Percentiles rank a stretch among this genome's conserved stretches.
phyloP scores from a whole-genome alignment of 2,329 filamentous ascomycete genomes.

The Pseudopyrenochaeta lycopersici region DNA sequence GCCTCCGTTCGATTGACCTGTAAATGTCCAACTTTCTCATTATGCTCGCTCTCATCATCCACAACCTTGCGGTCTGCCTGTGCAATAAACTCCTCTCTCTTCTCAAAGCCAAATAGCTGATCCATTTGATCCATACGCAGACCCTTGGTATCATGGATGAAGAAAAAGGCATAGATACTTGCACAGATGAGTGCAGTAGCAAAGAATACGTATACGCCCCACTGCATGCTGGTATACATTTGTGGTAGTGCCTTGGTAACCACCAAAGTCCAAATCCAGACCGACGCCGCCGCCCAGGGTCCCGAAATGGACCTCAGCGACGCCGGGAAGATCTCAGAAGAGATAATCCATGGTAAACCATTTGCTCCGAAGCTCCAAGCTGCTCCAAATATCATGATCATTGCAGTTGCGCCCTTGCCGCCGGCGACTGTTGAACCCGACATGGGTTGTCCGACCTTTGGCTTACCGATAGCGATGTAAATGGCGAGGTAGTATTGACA shows the following conservation, averaged over 20 bases:
- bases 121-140: slow-evolving; percentile 51
- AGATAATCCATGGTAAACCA: slow-evolving; percentile 56
- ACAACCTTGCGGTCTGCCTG: slow-evolving; percentile 5
- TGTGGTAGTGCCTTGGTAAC: slow-evolving; percentile 52
- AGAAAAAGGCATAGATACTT: slow-evolving; percentile 51
- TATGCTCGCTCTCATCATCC: slow-evolving; percentile 25
- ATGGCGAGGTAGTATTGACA: slow-evolving; percentile 51
- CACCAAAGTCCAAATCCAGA: slow-evolving; percentile 52
- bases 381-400: slow-evolving; percentile 53
- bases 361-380: slow-evolving; percentile 49
- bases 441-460: slow-evolving; percentile 33
- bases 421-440: slow-evolving; percentile 46
- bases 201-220: slow-evolving; percentile 53
- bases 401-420: slow-evolving; percentile 50
- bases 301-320: slow-evolving; percentile 51
- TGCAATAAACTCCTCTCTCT: slow-evolving; percentile 15
- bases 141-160: slow-evolving; percentile 52
- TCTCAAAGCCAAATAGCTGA: slow-evolving; percentile 44
- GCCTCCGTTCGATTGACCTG: slow-evolving; percentile 5
- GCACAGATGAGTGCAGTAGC: slow-evolving; percentile 48
- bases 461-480: slow-evolving; percentile 48
- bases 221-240: slow-evolving; percentile 53
- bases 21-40: slow-evolving; percentile 18
- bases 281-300: slow-evolving; percentile 47
- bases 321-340: slow-evolving; percentile 54